Percentiles rank a stretch among this genome's conserved stretches.
Conservation (phyloP, 768 basidiomycete genomes). For the Botryobasidium botryosum region DNA sequence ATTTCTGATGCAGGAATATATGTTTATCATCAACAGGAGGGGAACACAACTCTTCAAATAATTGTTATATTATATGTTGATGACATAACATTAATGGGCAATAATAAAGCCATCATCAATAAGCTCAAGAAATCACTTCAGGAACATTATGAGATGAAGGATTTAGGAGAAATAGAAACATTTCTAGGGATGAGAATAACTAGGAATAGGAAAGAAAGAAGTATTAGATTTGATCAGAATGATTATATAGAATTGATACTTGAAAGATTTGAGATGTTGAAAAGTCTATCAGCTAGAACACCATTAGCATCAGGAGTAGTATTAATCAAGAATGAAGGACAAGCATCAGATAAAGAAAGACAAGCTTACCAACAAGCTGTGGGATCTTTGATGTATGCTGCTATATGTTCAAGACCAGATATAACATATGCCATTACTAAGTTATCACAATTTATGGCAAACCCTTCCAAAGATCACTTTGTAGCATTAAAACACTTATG, state of each 20-base stretch:
- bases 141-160: neutral
- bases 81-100: neutral
- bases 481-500: no score
- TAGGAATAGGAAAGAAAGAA: conserved; percentile 3
- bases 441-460: no score
- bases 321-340: no score
- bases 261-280: conserved; percentile 7
- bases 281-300: conserved; percentile 10
- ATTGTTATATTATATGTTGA: conserved; percentile 5
- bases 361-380: neutral
- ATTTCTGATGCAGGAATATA: conserved; percentile 11
- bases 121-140: neutral
- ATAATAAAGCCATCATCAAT: neutral
- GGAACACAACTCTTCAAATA: no score
- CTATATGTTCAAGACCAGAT: neutral
- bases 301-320: conserved; percentile 13
- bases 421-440: neutral
- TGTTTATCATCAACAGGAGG: no score
- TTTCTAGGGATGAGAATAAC: conserved; percentile 14
- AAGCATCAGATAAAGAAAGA: neutral
- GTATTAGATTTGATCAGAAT: conserved; percentile 10
- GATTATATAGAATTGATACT: conserved; percentile 12
- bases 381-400: conserved; percentile 2
- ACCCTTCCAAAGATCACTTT: no score
- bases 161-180: neutral